Evolutionary conservation across 306 rosid species (phyloP), one percentile per base, ranked within the genome.

Genomic region (Luffa acutangula): DNA sequence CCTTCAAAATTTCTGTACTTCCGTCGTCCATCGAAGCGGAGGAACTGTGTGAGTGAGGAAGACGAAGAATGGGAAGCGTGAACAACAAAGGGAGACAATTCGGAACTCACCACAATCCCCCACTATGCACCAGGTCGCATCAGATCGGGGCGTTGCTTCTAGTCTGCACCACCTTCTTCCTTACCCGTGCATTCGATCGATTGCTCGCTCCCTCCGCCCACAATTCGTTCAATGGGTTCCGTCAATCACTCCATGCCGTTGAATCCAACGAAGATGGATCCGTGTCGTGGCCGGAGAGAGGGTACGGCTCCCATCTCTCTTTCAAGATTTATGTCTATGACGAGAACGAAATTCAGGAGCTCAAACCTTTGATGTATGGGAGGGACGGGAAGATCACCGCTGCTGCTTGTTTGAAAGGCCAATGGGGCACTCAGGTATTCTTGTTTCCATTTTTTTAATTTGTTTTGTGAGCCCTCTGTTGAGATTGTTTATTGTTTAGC

Each of bases 371-470:
- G 81, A 58, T 95, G 90, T 83, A 62, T 59, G 97, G 97, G 20
- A 80, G 92, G 59, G 93, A 91, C 15, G 96, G 98, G 43, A 80
- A 80, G 79, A 88, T 95, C 83, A 85, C 87, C 0, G 81, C 88
- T 57, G 69, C 83, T 42, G 80, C 87, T 83, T 95, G 99, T 84
- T 79, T 89, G 84, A 95, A 88, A 81, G 97, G 97, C 80, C 97
- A 95, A 79, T 95, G 99, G 99, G 99, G 97, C 74, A 91, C 96
- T 89, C 97, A 95, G 97, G 99, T 93, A 76, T 41, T 54, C 54
- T 42, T 6, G 3, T 18, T 52, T 76, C 10, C 34, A 3, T 65
- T 37, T 2, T 2, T 17, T 57, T 45, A 37, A 14, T 25, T 31
- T 49, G 77, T 12, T 45, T 20, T 70, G 36, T 45, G 6, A 3